Conservation (phyloP, 2,329 filamentous ascomycete genomes). For the Xylariaceae sp. region DNA sequence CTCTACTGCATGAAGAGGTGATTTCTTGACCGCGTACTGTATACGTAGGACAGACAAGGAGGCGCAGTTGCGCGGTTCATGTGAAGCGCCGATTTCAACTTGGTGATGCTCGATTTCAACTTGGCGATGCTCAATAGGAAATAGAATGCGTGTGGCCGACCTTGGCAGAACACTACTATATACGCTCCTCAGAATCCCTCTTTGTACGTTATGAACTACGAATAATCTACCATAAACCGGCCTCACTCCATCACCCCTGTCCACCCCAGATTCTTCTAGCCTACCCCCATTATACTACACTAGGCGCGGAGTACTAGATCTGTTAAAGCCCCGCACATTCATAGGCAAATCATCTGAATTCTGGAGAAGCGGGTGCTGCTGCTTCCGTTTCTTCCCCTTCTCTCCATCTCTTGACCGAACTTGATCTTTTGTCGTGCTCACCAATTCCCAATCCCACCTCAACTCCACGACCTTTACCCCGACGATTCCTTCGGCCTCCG, state of each 20-base stretch:
- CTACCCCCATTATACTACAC: conserved; percentile 12
- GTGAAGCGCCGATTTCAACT: neutral
- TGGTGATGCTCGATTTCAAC: neutral
- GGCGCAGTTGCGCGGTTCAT: conserved; percentile 13
- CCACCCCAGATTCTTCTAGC: conserved; percentile 29
- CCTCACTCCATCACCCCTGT: conserved; percentile 18
- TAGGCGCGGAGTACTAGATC: conserved; percentile 15
- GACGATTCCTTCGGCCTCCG: too few species aligned
- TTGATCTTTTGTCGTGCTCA: neutral
- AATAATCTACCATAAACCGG: conserved; percentile 5
- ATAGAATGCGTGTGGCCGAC: conserved; percentile 29
- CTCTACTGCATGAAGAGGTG: neutral
- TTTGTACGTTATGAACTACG: neutral
- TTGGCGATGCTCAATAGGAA: conserved; percentile 15
- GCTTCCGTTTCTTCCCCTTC: conserved; percentile 38
- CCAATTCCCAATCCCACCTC: conserved; percentile 10
- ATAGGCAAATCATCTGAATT: conserved; percentile 17
- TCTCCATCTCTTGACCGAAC: conserved; percentile 1
- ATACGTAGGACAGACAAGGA: conserved; percentile 2
- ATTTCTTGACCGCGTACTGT: neutral
- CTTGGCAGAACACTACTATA: conserved; percentile 21
- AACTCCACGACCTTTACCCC: conserved; percentile 1
- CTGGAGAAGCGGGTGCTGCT: conserved; percentile 33
- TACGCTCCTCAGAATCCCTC: conserved; percentile 12
- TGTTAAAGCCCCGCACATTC: conserved; percentile 24